These are phyloP conservation scores for Sclerotinia borealis DNA, from an alignment of 2,329 filamentous ascomycete genomes.

Conservation along the genomic window DNA sequence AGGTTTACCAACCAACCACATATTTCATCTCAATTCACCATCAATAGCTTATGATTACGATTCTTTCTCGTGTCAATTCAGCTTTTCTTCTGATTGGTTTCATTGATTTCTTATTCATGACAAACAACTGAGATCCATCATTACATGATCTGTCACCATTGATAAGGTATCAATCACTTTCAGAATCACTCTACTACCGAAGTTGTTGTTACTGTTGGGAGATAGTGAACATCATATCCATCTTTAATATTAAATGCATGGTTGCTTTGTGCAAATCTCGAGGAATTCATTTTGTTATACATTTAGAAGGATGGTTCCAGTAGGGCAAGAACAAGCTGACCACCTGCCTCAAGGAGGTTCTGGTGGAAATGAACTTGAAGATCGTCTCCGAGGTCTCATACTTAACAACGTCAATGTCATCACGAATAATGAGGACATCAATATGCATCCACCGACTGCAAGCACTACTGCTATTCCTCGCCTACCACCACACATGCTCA, in stretches of 20 bases:
- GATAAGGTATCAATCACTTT: background rate
- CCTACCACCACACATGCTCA: constrained; percentile 23
- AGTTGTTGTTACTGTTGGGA: background rate
- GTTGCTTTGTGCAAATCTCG: background rate
- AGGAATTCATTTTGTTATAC: background rate
- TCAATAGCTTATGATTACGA: background rate
- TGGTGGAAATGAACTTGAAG: constrained; percentile 40
- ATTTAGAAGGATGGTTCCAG: constrained; percentile 9
- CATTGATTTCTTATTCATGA: no score
- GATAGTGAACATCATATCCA: background rate
- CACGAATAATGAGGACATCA: background rate
- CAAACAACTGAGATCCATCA: no score
- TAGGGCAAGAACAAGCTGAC: background rate
- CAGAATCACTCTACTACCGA: background rate
- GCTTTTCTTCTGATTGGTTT: no score
- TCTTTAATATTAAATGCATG: background rate
- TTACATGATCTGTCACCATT: background rate
- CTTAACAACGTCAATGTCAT: constrained; percentile 42
- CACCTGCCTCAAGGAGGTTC: background rate
- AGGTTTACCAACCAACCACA: background rate
- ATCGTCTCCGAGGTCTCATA: constrained; percentile 54
- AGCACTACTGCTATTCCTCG: constrained; percentile 12
- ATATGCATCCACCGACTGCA: constrained; percentile 24
- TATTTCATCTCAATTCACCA: background rate
- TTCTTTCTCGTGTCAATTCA: no score